Conservation (phyloP, 2,329 filamentous ascomycete genomes). For the Eurotiales sp. region DNA sequence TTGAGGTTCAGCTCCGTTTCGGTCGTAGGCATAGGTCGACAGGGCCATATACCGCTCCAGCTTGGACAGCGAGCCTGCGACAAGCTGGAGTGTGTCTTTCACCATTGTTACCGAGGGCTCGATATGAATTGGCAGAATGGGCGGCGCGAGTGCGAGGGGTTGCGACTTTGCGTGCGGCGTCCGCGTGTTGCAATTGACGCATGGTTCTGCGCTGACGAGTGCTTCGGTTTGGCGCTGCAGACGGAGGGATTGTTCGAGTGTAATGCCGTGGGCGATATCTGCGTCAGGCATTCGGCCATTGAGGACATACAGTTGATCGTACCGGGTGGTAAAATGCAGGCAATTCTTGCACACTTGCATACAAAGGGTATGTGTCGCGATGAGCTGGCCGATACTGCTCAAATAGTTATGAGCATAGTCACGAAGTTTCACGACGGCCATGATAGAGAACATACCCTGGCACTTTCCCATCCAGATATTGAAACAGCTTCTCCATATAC, state of each 20-base stretch:
- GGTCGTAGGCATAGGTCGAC: not conserved
- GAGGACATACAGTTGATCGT: not conserved
- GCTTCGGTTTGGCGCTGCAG: not conserved
- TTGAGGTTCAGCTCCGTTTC: not conserved
- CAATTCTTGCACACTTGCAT: not conserved
- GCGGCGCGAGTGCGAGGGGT: not conserved
- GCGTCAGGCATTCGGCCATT: not conserved
- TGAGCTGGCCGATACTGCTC: too few species aligned
- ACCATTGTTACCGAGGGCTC: not conserved
- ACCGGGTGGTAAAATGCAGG: not conserved
- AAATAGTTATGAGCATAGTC: too few species aligned
- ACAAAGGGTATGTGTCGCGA: not conserved
- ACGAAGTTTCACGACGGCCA: too few species aligned
- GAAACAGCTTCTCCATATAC: constrained; percentile 18
- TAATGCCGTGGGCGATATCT: not conserved
- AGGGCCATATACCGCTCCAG: constrained; percentile 4
- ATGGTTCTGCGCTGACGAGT: not conserved
- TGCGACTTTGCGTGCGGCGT: not conserved
- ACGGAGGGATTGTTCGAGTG: not conserved
- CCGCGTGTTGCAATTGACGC: not conserved
- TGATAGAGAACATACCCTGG: not conserved
- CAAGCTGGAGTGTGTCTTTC: too few species aligned
- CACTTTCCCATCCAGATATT: not conserved
- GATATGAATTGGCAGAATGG: constrained; percentile 4
- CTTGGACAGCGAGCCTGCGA: not conserved